Conservation (phyloP, 257 asterid species). For the Lantana camara region DNA sequence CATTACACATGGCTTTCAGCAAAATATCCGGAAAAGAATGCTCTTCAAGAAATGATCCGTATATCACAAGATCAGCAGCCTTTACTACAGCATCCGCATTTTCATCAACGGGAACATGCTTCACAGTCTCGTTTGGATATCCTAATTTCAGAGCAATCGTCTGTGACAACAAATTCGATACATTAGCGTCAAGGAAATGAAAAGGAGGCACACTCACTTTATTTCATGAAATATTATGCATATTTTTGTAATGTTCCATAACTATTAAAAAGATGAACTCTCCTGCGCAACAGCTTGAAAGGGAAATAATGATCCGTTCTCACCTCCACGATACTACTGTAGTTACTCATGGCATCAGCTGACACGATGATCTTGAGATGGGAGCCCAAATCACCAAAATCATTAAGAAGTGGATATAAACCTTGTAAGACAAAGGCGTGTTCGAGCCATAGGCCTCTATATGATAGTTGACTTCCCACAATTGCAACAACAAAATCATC, state of each 20-base stretch:
- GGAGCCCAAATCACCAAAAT: constrained; percentile 48
- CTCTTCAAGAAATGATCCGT: constrained; percentile 84
- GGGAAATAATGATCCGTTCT: too few relatives aligned
- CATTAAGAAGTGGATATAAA: constrained; percentile 56
- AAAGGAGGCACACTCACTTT: not conserved
- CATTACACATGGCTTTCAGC: constrained; percentile 85
- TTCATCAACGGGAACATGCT: constrained; percentile 50
- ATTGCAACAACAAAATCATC: constrained; percentile 63
- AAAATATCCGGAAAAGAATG: constrained; percentile 71
- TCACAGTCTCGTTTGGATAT: constrained; percentile 73
- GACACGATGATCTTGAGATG: constrained; percentile 63
- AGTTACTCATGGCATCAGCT: constrained; percentile 64
- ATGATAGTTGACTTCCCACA: constrained; percentile 75
- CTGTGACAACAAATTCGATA: constrained; percentile 41
- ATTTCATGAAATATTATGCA: not conserved
- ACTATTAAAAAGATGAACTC: too few relatives aligned
- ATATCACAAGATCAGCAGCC: constrained; percentile 74
- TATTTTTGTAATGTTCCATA: too few relatives aligned
- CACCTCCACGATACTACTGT: constrained; percentile 80
- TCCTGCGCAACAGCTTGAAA: not conserved
- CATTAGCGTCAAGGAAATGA: not conserved
- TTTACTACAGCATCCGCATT: constrained; percentile 46
- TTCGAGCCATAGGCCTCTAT: constrained; percentile 90
- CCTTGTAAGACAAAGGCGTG: constrained; percentile 87
- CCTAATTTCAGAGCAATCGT: constrained; percentile 65